A percentile compares a stretch with the other conserved stretches of the same genome.
Evolutionary conservation across 179 eudicot species (phyloP).

Genomic region (Sideroxylon spinosum): DNA sequence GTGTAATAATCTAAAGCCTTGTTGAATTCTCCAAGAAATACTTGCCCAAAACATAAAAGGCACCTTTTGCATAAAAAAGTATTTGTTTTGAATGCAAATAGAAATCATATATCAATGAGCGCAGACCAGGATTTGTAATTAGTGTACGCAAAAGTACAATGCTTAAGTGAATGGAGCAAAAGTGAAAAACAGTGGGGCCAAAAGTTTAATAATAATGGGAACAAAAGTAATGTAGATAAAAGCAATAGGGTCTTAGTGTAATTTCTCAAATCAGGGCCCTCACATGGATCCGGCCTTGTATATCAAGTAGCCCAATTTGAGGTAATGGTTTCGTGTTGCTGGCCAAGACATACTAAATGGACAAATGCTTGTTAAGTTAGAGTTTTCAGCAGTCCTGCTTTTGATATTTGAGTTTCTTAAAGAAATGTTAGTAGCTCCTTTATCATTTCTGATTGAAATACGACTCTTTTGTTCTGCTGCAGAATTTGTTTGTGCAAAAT

Average conservation of each 20-base stretch:
- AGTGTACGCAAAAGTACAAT: too few species aligned
- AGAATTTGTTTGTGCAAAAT: slow-evolving; percentile 44
- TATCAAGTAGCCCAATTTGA: neutral
- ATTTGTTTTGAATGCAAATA: too few species aligned
- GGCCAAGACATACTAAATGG: neutral
- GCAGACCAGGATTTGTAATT: too few species aligned
- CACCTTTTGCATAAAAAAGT: too few species aligned
- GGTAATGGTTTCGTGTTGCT: neutral
- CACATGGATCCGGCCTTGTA: neutral
- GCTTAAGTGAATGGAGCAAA: too few species aligned
- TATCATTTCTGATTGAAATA: slow-evolving; percentile 2
- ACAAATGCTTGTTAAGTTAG: neutral
- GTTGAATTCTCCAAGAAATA: neutral
- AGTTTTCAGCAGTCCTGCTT: neutral
- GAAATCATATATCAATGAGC: too few species aligned
- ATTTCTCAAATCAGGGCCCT: neutral
- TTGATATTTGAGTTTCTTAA: neutral
- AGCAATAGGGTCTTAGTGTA: neutral
- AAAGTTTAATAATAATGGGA: too few species aligned
- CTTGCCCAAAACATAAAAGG: too few species aligned
- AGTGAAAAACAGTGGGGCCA: too few species aligned
- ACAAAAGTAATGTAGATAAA: too few species aligned
- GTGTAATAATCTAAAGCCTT: neutral
- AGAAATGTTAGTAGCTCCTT: neutral
- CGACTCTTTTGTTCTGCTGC: slow-evolving; percentile 17